Conservation (phyloP, 257 asterid species). For the Catharanthus roseus region DNA sequence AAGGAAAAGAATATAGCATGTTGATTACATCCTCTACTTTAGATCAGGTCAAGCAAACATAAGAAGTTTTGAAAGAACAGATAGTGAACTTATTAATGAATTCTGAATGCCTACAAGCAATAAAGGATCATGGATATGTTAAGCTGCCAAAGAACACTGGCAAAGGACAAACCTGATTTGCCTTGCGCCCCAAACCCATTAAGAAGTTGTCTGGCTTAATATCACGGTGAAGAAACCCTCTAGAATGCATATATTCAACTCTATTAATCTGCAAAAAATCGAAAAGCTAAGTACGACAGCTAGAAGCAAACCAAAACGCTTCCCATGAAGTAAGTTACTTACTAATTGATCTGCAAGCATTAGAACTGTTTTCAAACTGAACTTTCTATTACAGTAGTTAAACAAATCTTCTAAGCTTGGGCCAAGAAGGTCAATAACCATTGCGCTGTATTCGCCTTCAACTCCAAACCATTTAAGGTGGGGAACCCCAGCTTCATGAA, state of each 20-base stretch:
- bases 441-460: slow-evolving; percentile 80
- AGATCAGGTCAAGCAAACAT: background rate
- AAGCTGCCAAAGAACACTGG: background rate
- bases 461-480: slow-evolving; percentile 86
- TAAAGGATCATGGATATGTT: slow-evolving; percentile 5
- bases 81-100: background rate
- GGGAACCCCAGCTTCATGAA: slow-evolving; percentile 72
- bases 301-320: background rate
- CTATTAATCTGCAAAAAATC: slow-evolving; percentile 50
- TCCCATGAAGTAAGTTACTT: slow-evolving; percentile 25
- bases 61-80: background rate
- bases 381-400: slow-evolving; percentile 75
- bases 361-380: slow-evolving; percentile 78
- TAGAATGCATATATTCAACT: slow-evolving; percentile 86
- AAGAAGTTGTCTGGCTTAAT: slow-evolving; percentile 90
- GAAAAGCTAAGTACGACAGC: slow-evolving; percentile 8
- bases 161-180: slow-evolving; percentile 58
- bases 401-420: slow-evolving; percentile 87
- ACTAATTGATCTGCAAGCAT: slow-evolving; percentile 97
- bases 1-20: background rate
- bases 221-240: slow-evolving; percentile 95
- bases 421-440: slow-evolving; percentile 90
- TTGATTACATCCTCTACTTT: background rate
- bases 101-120: slow-evolving; percentile 4
- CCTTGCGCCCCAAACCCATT: slow-evolving; percentile 93